Base-by-base conservation (phyloP, 2,329 filamentous ascomycete genomes). In the Monilinia laxa region DNA sequence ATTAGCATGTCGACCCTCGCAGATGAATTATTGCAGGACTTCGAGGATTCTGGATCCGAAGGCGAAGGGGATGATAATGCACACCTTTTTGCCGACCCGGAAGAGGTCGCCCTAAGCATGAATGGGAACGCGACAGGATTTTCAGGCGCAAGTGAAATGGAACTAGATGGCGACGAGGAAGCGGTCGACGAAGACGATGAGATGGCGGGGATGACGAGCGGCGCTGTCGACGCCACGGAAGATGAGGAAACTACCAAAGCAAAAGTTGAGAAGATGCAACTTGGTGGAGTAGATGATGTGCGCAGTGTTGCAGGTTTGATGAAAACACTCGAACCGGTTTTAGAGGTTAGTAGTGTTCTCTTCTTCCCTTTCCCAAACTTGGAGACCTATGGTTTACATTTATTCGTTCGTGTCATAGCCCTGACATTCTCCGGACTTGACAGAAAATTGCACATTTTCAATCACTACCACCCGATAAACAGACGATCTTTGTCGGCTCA, bases 21-120 rank as follows among this genome's bases (percentile, higher is more conserved):
- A 70, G 93, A 98, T 75, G 94, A 98, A 77, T 85, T 99, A 14
- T 84, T 98, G 73, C 91, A 95, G 75, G 92, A 96, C 77, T 95
- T 96, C 71, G 92, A 93, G 74, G 92, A 96, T 75, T 91, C 88
- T 7, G 92, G 88, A 62, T 92, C 92, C 63, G 91, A 95, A 73
- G 86, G 84, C 49, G 89, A 89, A 69, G 86, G 87, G 47, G 82
- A 86, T 42, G 81, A 85, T 67, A 81, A 84, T 62, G 80, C 82
- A 69, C 77, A 75, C 42, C 75, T 79, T 38, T 79, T 83, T 70
- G 73, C 77, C 47, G 73, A 79, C 68, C 78, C 82, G 52, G 78
- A 80, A 62, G 78, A 80, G 40, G 75, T 79, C 23, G 76, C 78
- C 65, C 70, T 76, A 62, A 75, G 75, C 71, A 74, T 68, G 63